phyloP scores from a whole-genome alignment of 345 rosid species.

The Arabis hirsuta region DNA sequence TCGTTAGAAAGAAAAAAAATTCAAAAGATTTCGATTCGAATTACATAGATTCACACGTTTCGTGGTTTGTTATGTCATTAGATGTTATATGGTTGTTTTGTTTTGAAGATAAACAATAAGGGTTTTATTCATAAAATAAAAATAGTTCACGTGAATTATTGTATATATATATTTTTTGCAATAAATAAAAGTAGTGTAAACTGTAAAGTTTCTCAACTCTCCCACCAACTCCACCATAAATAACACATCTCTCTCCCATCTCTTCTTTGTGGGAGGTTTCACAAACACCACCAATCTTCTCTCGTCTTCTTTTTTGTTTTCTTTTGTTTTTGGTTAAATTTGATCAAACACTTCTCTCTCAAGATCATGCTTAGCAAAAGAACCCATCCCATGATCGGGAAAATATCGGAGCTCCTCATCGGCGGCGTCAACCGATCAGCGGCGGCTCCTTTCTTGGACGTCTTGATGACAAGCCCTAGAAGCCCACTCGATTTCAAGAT shows the following conservation, averaged over 20 bases:
- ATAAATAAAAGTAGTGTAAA: constrained; percentile 28
- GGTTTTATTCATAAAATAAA: constrained; percentile 27
- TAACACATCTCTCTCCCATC: constrained; percentile 43
- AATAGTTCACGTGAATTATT: constrained; percentile 15
- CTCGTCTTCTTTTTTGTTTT: constrained; percentile 27
- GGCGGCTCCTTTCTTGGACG: constrained; percentile 45
- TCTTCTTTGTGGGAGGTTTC: constrained; percentile 43
- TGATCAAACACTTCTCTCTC: neutral
- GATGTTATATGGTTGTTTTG: constrained; percentile 6
- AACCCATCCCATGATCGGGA: constrained; percentile 74
- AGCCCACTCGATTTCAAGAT: constrained; percentile 68
- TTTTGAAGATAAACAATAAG: constrained; percentile 17
- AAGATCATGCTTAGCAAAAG: constrained; percentile 63
- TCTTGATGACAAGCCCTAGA: constrained; percentile 59
- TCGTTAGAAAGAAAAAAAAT: neutral
- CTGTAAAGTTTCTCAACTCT: constrained; percentile 36
- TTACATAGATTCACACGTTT: constrained; percentile 36
- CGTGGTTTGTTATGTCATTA: constrained; percentile 31
- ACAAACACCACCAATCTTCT: constrained; percentile 35
- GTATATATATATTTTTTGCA: constrained; percentile 12
- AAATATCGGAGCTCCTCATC: constrained; percentile 65
- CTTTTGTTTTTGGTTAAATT: neutral
- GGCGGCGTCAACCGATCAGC: constrained; percentile 57
- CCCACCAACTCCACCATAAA: constrained; percentile 59
- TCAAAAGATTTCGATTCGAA: constrained; percentile 24